Conservation (phyloP, 2,329 filamentous ascomycete species). For the Botrytis pseudocinerea region DNA sequence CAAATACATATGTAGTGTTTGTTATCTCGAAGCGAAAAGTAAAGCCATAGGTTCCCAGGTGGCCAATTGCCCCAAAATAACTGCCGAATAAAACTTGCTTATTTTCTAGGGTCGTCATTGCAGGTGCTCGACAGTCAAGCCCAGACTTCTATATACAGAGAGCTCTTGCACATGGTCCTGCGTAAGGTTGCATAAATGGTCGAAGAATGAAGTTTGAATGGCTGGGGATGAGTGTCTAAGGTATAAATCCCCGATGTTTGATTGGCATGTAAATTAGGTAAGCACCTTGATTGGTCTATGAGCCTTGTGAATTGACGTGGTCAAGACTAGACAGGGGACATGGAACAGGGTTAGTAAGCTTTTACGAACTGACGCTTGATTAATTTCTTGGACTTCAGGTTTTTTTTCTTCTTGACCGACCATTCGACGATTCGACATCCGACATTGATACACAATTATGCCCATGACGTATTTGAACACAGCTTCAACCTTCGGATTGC, state of each 20-base stretch:
- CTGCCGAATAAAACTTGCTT: background rate
- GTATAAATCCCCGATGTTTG: background rate
- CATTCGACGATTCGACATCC: too few species aligned
- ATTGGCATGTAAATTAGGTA: background rate
- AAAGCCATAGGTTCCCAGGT: background rate
- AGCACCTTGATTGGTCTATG: background rate
- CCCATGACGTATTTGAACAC: constrained; percentile 7
- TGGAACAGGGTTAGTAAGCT: background rate
- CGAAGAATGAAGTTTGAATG: background rate
- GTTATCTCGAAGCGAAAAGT: background rate
- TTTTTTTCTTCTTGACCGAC: background rate
- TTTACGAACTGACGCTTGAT: too few species aligned
- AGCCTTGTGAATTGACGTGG: background rate
- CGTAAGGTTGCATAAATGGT: background rate
- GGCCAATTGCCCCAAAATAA: too few species aligned
- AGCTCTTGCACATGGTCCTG: background rate
- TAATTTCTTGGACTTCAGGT: background rate
- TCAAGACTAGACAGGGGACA: background rate
- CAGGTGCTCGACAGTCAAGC: background rate
- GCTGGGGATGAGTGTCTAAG: background rate
- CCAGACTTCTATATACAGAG: background rate
- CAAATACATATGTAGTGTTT: background rate
- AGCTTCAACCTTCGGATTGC: background rate
- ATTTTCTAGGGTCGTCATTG: background rate
- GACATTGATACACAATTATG: too few species aligned